A percentile compares a stretch with the other conserved stretches of the same genome.
Evolutionary conservation across 352 stramenopile genomes (phyloP).

Genomic region (Blastocystis hominis): DNA sequence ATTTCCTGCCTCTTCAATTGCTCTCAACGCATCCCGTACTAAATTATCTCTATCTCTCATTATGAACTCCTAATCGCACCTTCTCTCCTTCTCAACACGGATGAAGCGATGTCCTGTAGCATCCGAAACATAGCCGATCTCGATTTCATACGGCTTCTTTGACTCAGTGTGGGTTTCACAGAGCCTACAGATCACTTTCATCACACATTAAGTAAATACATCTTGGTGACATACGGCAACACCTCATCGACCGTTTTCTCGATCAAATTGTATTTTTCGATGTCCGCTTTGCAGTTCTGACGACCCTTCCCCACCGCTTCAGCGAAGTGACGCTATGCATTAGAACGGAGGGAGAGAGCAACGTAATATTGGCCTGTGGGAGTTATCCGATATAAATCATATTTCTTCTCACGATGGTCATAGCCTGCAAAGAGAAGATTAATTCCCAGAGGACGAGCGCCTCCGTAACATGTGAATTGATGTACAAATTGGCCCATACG

Average conservation of each 20-base stretch:
- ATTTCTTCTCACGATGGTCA: conserved; percentile 48
- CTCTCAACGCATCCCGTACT: not conserved
- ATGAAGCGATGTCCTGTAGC: conserved; percentile 40
- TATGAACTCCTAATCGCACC: not conserved
- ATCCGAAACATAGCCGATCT: conserved; percentile 39
- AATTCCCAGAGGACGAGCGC: conserved; percentile 36
- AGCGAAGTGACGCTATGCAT: conserved; percentile 45
- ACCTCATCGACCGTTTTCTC: conserved; percentile 42
- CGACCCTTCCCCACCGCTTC: conserved; percentile 49
- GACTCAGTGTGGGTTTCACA: conserved; percentile 51
- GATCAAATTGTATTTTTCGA: conserved; percentile 54
- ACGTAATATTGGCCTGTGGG: conserved; percentile 44
- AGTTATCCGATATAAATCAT: conserved; percentile 56
- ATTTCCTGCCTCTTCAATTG: not conserved
- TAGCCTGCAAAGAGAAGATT: conserved; percentile 52
- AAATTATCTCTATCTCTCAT: conserved; percentile 34
- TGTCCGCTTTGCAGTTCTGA: conserved; percentile 55
- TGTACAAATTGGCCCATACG: conserved; percentile 55
- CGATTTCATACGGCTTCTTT: conserved; percentile 57
- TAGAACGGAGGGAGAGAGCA: not conserved
- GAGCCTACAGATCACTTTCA: not conserved
- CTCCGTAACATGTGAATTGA: conserved; percentile 53
- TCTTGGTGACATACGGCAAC: conserved; percentile 27
- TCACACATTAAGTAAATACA: not conserved
- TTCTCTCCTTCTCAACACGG: conserved; percentile 19